phyloP scores from a whole-genome alignment of 1,284 basidiomycete genomes.

The Grifola frondosa region DNA sequence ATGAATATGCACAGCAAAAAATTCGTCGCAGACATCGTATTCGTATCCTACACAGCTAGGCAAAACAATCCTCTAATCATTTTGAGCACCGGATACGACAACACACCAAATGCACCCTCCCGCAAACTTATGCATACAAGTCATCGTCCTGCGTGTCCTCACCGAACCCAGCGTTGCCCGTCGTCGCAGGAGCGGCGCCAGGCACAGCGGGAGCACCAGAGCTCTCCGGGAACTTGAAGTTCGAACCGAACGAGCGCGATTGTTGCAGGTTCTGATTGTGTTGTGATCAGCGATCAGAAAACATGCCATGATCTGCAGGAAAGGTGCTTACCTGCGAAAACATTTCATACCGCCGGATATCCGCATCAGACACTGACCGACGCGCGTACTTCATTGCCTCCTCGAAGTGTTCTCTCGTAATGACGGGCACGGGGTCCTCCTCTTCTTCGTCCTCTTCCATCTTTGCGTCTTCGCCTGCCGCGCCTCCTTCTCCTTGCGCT shows the following conservation, averaged over 20 bases:
- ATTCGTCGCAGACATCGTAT: too few species aligned
- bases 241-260: slow-evolving; percentile 83
- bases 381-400: slow-evolving; percentile 96
- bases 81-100: slow-evolving; percentile 10
- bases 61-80: slow-evolving; percentile 21
- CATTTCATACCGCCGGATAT: slow-evolving; percentile 94
- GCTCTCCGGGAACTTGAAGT: slow-evolving; percentile 96
- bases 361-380: slow-evolving; percentile 90
- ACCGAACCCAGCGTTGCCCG: slow-evolving; percentile 77
- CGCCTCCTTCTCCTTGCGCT: slow-evolving; percentile 82
- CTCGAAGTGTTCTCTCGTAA: slow-evolving; percentile 93
- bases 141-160: slow-evolving; percentile 86
- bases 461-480: slow-evolving; percentile 61
- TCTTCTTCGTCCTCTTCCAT: slow-evolving; percentile 78
- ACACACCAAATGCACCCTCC: slow-evolving; percentile 1
- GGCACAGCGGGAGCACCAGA: slow-evolving; percentile 47
- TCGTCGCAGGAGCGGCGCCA: slow-evolving; percentile 42
- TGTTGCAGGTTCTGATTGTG: slow-evolving; percentile 75
- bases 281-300: not conserved
- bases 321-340: slow-evolving; percentile 78
- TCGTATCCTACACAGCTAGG: slow-evolving; percentile 19
- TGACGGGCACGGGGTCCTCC: slow-evolving; percentile 96
- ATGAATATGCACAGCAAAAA: too few species aligned
- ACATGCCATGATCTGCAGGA: too few species aligned
- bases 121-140: slow-evolving; percentile 65